A percentile compares a stretch with the other conserved stretches of the same genome.
Evolutionary conservation across 805 yeast genomes (phyloP).

Genomic region (Phaffomyces opuntiae): DNA sequence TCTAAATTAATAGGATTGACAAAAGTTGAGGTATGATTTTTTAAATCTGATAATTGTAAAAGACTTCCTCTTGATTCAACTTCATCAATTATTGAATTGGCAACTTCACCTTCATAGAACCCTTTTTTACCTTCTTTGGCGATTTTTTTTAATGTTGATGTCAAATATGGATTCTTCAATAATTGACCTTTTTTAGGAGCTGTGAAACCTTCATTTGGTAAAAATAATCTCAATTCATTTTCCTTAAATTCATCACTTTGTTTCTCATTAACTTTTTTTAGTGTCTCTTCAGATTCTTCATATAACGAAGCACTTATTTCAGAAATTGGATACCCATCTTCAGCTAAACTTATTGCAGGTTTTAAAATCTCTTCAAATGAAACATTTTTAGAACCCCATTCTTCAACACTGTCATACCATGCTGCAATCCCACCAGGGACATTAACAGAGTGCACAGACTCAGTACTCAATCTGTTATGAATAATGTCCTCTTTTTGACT

Average conservation of each 20-base stretch:
- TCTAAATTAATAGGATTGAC: slow-evolving; percentile 57
- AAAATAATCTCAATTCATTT: slow-evolving; percentile 26
- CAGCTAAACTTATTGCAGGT: slow-evolving; percentile 66
- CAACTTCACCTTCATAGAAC: slow-evolving; percentile 66
- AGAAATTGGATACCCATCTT: slow-evolving; percentile 58
- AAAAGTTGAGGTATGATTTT: slow-evolving; percentile 48
- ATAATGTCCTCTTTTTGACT: slow-evolving; percentile 31
- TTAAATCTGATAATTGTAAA: slow-evolving; percentile 48
- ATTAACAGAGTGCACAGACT: slow-evolving; percentile 53
- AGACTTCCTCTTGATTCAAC: slow-evolving; percentile 49
- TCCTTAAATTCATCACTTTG: slow-evolving; percentile 25
- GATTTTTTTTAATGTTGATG: slow-evolving; percentile 43
- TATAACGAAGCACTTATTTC: slow-evolving; percentile 50
- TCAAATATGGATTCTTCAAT: slow-evolving; percentile 44
- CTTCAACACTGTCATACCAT: slow-evolving; percentile 62
- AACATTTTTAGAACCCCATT: slow-evolving; percentile 70
- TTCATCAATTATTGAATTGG: slow-evolving; percentile 53
- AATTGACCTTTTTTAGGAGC: slow-evolving; percentile 58
- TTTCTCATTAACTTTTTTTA: slow-evolving; percentile 28
- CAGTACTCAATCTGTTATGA: slow-evolving; percentile 41
- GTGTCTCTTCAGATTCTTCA: slow-evolving; percentile 32
- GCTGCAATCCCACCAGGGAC: slow-evolving; percentile 82
- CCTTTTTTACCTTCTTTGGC: slow-evolving; percentile 56
- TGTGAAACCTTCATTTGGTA: slow-evolving; percentile 30
- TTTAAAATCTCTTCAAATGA: slow-evolving; percentile 48